Base-by-base conservation (phyloP, 2,329 filamentous ascomycete genomes). In the Ophiocordyceps unilateralis region DNA sequence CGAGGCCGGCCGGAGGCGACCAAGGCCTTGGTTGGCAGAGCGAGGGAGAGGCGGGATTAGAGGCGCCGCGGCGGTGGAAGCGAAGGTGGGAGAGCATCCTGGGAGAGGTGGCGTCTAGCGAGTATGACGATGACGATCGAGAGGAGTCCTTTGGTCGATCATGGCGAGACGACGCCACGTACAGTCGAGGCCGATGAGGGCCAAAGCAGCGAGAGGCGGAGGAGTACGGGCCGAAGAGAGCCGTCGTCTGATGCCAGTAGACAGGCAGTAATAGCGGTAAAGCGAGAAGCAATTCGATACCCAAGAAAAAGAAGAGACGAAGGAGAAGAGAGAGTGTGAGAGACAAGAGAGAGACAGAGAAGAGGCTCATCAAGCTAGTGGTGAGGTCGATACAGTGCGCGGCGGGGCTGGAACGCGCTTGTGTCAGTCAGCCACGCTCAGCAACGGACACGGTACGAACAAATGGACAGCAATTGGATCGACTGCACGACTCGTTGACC, bases 11-110 rank as follows among this genome's bases (percentile, higher is more conserved):
- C 41, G 55, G 45, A 47, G 58, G 55, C 45, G 58, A 66, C 50
- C 48, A 60, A 50, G 65, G 46, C 3, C 37, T 67, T 34, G 62
- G 54, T 44, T 65, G 67, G 44, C 75, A 70, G 43, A 66, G 62
- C 22, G 64, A 54, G 5, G 73, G 71, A 28, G 72, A 74, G 21
- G 67, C 63, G 47, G 72, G 72, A 59, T 68, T 72, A 44, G 72
- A 75, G 50, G 66, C 65, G 40, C 64, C 70, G 52, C 72, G 69
- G 51, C 72, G 69, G 52, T 76, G 72, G 58, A 76, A 75, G 52
- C 72, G 70, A 40, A 76, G 63, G 57, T 70, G 66, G 49, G 68
- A 70, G 43, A 72, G 61, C 69, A 72, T 72, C 48, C 22, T 39
- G 14, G 23, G 15, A 2, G 23, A 11, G 9, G 30, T 22, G 20